phyloP scores from a whole-genome alignment of 2,329 filamentous ascomycete genomes.

The Colletotrichum liriopes region DNA sequence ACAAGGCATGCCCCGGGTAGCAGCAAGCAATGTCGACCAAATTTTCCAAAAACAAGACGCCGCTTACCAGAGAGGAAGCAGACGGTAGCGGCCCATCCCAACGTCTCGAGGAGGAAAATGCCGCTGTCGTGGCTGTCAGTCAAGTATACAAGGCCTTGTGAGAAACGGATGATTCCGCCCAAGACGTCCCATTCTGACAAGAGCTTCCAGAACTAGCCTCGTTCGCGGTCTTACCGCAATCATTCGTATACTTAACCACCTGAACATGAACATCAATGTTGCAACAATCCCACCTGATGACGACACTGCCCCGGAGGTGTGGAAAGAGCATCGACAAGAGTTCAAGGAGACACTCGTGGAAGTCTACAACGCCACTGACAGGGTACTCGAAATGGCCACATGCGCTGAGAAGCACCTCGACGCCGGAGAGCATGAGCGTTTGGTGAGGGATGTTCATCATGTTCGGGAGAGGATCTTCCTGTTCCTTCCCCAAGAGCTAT shows the following conservation, averaged over 20 bases:
- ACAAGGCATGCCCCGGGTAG: too few species aligned
- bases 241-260: background rate
- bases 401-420: background rate
- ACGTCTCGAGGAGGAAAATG: background rate
- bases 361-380: background rate
- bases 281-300: background rate
- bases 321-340: background rate
- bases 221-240: background rate
- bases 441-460: background rate
- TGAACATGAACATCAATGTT: conserved; percentile 1
- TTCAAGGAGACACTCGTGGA: background rate
- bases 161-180: background rate
- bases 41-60: background rate
- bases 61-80: background rate
- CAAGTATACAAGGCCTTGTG: background rate
- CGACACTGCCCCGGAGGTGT: background rate
- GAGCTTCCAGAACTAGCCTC: background rate
- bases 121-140: background rate
- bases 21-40: background rate
- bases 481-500: background rate
- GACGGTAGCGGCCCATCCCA: conserved; percentile 2
- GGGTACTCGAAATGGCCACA: background rate
- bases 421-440: background rate
- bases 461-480: background rate
- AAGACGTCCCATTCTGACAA: background rate